phyloP scores from a whole-genome alignment of 2,329 filamentous ascomycete species.

The Fusarium sarcochroum region DNA sequence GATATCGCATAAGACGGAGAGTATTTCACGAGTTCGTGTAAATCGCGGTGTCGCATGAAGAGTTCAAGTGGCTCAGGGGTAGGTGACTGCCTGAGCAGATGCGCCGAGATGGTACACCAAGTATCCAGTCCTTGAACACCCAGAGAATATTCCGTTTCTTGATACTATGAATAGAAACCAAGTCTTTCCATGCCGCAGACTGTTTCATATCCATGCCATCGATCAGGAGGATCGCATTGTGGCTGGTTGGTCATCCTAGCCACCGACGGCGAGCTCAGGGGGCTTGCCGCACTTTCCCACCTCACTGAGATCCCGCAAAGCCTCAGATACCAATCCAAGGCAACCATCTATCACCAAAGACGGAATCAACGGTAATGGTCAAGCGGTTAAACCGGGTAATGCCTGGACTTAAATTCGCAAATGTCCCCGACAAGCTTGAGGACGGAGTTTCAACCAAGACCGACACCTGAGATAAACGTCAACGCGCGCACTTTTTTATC shows the following conservation, averaged over 20 bases:
- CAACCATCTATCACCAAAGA: background rate
- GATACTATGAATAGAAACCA: background rate
- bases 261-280: background rate
- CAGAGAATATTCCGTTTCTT: background rate
- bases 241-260: background rate
- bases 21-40: background rate
- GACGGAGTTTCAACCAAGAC: too few species aligned
- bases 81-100: background rate
- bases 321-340: background rate
- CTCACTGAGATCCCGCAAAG: background rate
- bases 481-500: background rate
- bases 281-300: background rate
- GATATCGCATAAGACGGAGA: too few species aligned
- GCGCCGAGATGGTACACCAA: background rate
- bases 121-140: background rate
- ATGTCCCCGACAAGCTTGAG: too few species aligned
- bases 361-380: too few species aligned
- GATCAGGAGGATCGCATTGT: background rate
- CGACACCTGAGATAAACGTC: conserved; percentile 3
- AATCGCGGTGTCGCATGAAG: background rate
- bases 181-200: too few species aligned
- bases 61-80: background rate
- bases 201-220: too few species aligned
- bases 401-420: too few species aligned
- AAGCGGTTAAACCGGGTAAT: too few species aligned